Evolutionary conservation across 371 early-diverging fungal species (phyloP), one percentile per base, ranked within the genome.

Genomic region (Chytridium lagenaria): DNA sequence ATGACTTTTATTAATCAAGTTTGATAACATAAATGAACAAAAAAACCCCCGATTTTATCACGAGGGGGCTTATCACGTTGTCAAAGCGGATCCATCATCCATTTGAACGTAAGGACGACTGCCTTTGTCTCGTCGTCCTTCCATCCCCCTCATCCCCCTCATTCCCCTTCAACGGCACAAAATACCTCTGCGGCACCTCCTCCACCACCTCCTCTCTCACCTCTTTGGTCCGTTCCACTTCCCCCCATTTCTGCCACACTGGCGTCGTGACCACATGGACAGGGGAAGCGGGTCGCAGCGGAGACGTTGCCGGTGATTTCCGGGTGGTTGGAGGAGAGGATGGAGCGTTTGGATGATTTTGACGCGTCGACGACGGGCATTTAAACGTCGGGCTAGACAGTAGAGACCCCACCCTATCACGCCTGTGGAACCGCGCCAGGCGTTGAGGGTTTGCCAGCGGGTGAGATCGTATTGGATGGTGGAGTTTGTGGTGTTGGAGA

Each of bases 401-500:
- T 52, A 70, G 34, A 69, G 59, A 7, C 55, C 39, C 75, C 75
- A 75, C 26, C 75, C 70, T 15, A 52, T 22, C 5, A 70, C 23
- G 3, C 75, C 75, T 22, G 68, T 51, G 1, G 69, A 63, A 0
- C 70, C 75, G 5, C 75, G 70, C n/a, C 55, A 51, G 0, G 50
- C 63, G 67, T 70, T 70, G 36, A 69, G 30, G 34, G 38, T 39
- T 36, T 65, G 70, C 75, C 75, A 75, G 33, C 37, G 28, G 33
- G 19, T 37, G 52, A 75, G 68, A 38, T 75, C 75, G 39, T 12
- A 0, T 28, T 44, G 55, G 70, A 75, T 44, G 2, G 23, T 30
- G 0, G 68, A 39, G 15, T 10, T 40, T 37, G 40, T 36, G 23
- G 16, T 40, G 26, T 70, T 66, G 34, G 61, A 7, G n/a, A 63